Evolutionary conservation across 257 asterid species (phyloP).

Genomic region (Hygrophila difformis): DNA sequence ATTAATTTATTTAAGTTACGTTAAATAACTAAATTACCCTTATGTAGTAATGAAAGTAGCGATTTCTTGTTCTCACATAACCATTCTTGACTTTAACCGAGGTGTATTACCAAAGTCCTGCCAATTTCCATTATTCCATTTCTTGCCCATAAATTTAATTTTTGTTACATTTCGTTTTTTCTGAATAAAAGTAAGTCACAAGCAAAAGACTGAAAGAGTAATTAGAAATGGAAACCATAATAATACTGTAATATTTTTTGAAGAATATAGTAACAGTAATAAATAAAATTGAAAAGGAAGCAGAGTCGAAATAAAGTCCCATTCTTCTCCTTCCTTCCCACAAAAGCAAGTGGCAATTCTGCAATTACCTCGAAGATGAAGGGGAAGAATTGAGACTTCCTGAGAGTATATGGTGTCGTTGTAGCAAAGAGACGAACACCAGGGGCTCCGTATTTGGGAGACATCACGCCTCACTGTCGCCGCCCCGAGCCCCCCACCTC

Average conservation of each 20-base stretch:
- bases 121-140: too few species aligned
- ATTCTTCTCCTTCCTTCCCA: neutral
- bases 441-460: constrained; percentile 41
- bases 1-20: too few species aligned
- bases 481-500: constrained; percentile 13
- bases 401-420: constrained; percentile 17
- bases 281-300: neutral
- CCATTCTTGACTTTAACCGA: too few species aligned
- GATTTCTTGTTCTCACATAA: too few species aligned
- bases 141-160: too few species aligned
- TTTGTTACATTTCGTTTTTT: too few species aligned
- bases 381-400: constrained; percentile 14
- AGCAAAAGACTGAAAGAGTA: too few species aligned
- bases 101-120: too few species aligned
- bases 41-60: too few species aligned
- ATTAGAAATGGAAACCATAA: neutral
- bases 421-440: constrained; percentile 26
- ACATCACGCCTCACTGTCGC: constrained; percentile 22
- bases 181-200: too few species aligned
- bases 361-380: constrained; percentile 9
- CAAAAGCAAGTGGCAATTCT: constrained; percentile 16
- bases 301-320: neutral
- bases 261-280: neutral
- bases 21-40: too few species aligned
- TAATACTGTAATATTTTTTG: too few species aligned